Base-by-base conservation (phyloP, 2,329 filamentous ascomycete species). In the Tolypocladium ovalisporum region DNA sequence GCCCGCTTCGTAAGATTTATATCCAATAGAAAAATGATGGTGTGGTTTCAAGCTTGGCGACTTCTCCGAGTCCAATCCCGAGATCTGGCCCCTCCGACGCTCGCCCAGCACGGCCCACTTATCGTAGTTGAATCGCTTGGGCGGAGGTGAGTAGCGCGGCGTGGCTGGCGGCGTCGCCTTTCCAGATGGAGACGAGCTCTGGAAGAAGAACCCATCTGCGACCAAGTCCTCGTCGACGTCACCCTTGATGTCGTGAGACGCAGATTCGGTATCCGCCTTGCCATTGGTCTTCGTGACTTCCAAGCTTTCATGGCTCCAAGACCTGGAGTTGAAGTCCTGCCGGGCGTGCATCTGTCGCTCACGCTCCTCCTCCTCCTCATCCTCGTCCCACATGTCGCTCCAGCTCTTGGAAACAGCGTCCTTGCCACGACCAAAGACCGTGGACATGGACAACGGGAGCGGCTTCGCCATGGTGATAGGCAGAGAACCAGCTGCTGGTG, bases 331-430 rank as follows among this genome's bases (percentile, higher is more conserved):
- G 66, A 88, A 79, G 68, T 85, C 76, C 72, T 87, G 82, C 32
- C 88, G 74, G 42, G 65, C 59, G 62, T 81, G 81, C 59, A 75
- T 74, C 60, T 80, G 80, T 67, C 87, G 83, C 65, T 87, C 82
- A 64, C 89, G 83, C 61, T 88, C 85, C 62, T 88, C 86, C 67
- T 94, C 91, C 67, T 94, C 91, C 52, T 79, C 76, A 56, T 97
- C 93, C 71, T 97, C 93, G 59, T 97, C 93, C 87, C 91, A 97
- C 71, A 97, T 85, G 71, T 99, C 94, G 67, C 92, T 96, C 94
- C 94, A 99, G 78, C 94, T 97, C 86, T 97, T 97, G 57, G 94
- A 96, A 53, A 95, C 89, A 53, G 82, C 78, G 52, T 93, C 88
- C 61, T 84, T 82, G 69, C 88, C 85, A 67, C 85, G 85, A 55